Evolutionary conservation across 108 stramenopile genomes (phyloP).

Genomic region (Seminavis robusta): DNA sequence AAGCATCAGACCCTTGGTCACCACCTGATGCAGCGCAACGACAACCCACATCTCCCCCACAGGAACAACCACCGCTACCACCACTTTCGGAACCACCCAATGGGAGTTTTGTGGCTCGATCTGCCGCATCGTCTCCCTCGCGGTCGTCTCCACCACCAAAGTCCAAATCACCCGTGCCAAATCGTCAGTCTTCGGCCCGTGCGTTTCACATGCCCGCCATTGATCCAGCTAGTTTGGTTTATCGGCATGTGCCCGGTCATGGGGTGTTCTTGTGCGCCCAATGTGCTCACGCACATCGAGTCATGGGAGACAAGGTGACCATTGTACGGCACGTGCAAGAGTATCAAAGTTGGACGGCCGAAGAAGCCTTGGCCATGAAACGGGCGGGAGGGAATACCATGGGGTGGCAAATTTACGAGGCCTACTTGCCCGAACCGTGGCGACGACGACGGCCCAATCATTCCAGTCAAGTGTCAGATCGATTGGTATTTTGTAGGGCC

Average conservation of each 20-base stretch:
- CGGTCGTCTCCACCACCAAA: background rate
- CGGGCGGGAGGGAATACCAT: conserved; percentile 32
- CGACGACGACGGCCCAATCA: conserved; percentile 20
- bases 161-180: background rate
- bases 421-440: conserved; percentile 39
- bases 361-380: conserved; percentile 21
- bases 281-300: conserved; percentile 47
- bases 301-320: conserved; percentile 28
- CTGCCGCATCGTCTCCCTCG: background rate
- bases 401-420: conserved; percentile 43
- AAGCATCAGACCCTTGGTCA: too few relatives aligned
- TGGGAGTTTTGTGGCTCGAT: background rate
- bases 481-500: conserved; percentile 46
- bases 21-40: background rate
- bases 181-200: too few relatives aligned
- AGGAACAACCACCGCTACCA: background rate
- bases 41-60: background rate
- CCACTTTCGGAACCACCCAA: background rate
- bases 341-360: conserved; percentile 18
- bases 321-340: conserved; percentile 33
- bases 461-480: conserved; percentile 21
- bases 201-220: too few relatives aligned
- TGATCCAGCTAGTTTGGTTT: conserved; percentile 31
- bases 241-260: conserved; percentile 33
- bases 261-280: conserved; percentile 55